Evolutionary conservation across 2,329 filamentous ascomycete species (phyloP), one percentile per base, ranked within the genome.

Genomic region (Fusarium sterilihyphosum): DNA sequence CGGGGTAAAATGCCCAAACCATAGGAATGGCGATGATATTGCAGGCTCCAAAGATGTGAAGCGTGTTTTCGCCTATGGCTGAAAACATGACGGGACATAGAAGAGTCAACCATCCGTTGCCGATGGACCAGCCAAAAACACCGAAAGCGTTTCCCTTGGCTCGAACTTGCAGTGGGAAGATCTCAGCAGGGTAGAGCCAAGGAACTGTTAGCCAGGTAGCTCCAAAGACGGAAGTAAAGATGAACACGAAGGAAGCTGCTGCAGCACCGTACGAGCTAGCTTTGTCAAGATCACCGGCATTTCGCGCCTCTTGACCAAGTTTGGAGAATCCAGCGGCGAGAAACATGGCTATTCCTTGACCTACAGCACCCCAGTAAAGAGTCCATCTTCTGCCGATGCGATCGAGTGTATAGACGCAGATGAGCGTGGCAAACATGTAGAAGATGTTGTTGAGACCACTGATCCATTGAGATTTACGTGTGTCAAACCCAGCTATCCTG

Each of bases 131-230:
- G 1, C 93, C 92, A 0, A 94, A 88, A 0, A 94, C 92, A 26
- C 93, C 92, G 88, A 90, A 94, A 0, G 92, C 92, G 69, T 94
- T 94, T 11, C 92, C 93, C 75, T 92, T 92, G 3, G 93, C 92
- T 29, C 93, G 88, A 1, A 94, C 88, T 68, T 92, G 88, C 1
- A 94, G 82, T 0, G 92, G 92, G 77, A 93, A 94, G 64, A 94
- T 94, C 78, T 95, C 92, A 3, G 92, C 91, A 0, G 91, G 91
- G 63, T 92, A 92, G 0, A 93, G 81, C 89, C 89, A 85, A 0
- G 89, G 89, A 0, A 90, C 86, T 1, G 84, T 88, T 12, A 88
- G 75, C 86, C 86, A 88, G 1, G 83, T 85, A 0, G 84, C 83
- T 0, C 85, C 82, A 16, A 85, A 85, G 22, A 85, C 78, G 4